phyloP scores from a whole-genome alignment of 768 basidiomycete genomes.

The Russula ochroleuca region DNA sequence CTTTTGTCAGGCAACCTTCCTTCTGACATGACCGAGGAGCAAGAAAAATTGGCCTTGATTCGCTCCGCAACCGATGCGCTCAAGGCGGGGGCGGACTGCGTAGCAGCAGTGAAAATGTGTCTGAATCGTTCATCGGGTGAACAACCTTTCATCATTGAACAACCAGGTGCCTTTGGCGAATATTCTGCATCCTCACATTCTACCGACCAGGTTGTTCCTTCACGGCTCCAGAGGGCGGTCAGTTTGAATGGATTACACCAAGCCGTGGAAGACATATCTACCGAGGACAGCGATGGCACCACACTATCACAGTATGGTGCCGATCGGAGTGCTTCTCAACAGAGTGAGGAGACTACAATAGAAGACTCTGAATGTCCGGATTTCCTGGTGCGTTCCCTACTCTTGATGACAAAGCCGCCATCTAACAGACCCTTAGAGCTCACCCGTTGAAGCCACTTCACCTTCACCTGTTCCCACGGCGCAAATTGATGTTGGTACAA shows the following conservation, averaged over 20 bases:
- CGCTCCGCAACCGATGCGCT: conserved; percentile 84
- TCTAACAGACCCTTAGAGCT: conserved; percentile 3
- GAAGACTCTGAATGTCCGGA: conserved; percentile 1
- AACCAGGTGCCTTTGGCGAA: conserved; percentile 49
- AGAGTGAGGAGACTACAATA: background rate
- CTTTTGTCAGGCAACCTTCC: conserved; percentile 55
- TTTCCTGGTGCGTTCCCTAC: conserved; percentile 12
- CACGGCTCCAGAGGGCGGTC: conserved; percentile 35
- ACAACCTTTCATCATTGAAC: conserved; percentile 59
- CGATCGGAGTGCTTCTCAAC: background rate
- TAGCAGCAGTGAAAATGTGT: conserved; percentile 79
- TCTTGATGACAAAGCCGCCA: background rate
- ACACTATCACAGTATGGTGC: background rate
- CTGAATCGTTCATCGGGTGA: conserved; percentile 60
- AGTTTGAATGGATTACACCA: conserved; percentile 34
- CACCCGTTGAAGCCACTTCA: conserved; percentile 40
- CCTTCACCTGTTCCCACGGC: conserved; percentile 48
- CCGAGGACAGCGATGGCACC: conserved; percentile 4
- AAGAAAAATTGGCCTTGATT: conserved; percentile 72
- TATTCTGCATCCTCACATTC: conserved; percentile 44
- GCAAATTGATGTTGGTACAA: conserved; percentile 52
- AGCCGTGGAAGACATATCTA: conserved; percentile 3
- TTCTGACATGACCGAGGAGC: conserved; percentile 62
- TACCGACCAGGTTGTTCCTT: conserved; percentile 36
- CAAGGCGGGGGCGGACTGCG: conserved; percentile 85